Base-by-base conservation (phyloP, 2,329 filamentous ascomycete genomes). In the Davidsoniella eucalypti region DNA sequence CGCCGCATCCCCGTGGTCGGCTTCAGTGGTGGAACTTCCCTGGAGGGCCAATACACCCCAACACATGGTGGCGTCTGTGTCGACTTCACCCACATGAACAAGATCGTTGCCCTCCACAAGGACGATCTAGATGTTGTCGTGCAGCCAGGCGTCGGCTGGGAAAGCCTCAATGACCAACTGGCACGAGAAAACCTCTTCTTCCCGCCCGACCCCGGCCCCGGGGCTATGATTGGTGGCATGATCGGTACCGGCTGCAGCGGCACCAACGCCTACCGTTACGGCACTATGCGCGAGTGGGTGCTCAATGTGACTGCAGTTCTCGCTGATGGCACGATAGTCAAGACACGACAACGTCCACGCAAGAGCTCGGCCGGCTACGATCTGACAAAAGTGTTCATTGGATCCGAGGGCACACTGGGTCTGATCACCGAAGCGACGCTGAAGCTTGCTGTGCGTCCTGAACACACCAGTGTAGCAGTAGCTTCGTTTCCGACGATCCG, bases 221-320 rank as follows among this genome's bases (percentile, higher is more conserved):
- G 87, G 16, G 87, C 87, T 54, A 86, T 86, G 80, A 94, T 95
- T 58, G 87, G 87, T 52, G 87, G 87, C 50, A 87, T 87, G 83
- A 77, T 87, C 33, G 83, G 82, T 18, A 87, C 83, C 2, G 75
- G 75, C 36, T 77, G 73, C 67, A 76, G 72, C 60, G 87, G 87
- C 53, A 94, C 87, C 12, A 94, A 94, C 62, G 82, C 87, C 14
- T 94, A 93, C 67, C 75, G 87, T 52, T 94, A 94, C 63, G 88
- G 87, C 55, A 94, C 87, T 2, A 94, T 94, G 87, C 80, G 85
- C 55, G 87, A 94, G 61, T 94, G 87, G 87, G 88, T 94, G 10
- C 67, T 94, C 18, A 83, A 77, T 49, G 66, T 94, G 56, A 94
- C 87, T 0, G 85, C 94, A 3, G 87, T 94, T 9, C 72, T 94